Base-by-base conservation (phyloP, 1,139 yeast species). In the Yamadazyma aaseri region DNA sequence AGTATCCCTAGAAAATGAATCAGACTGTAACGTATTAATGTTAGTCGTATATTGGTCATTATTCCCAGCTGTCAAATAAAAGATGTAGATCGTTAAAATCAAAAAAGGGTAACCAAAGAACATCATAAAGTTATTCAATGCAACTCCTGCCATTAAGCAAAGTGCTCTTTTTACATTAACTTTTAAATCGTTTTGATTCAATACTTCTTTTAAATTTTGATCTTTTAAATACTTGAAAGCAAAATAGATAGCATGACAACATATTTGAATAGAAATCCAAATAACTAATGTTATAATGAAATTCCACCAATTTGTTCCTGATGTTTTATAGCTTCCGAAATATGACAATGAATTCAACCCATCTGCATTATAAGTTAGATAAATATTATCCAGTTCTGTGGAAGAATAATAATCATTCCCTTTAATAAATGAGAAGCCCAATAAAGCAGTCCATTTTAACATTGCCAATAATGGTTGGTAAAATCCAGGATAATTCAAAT, bases 401-500 rank as follows among this genome's bases (percentile, higher is more conserved):
- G 45, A 35, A 3, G 28, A 16, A 13, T 37, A 40, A 21, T 37
- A 45, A 11, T 39, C 34, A 15, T 41, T 38, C 3, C 47, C 44
- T 8, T 38, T 35, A 11, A 60, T 31, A 3, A 60, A 21, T 6
- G 51, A 39, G 34, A 59, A 50, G 2, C 72, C 71, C 20, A 69
- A 39, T 4, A 69, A 45, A 4, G 65, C 60, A 51, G 65, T 53
- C 73, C 73, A 60, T 31, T 59, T 47, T 29, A 61, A 49, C 41
- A 53, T 55, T 20, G 58, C 63, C 40, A 79, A 55, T 9, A 76
- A 55, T 0, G 85, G 85, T 46, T 76, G 83, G 41, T 70, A 75
- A 47, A 75, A 80, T 0, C 85, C 86, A 0, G 90, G 89, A 45
- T 76, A 82, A 21, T 65, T 60, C 18, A 82, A 52, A 42, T 73